phyloP scores from a whole-genome alignment of 2,329 filamentous ascomycete species.

The Madurella mycetomatis region DNA sequence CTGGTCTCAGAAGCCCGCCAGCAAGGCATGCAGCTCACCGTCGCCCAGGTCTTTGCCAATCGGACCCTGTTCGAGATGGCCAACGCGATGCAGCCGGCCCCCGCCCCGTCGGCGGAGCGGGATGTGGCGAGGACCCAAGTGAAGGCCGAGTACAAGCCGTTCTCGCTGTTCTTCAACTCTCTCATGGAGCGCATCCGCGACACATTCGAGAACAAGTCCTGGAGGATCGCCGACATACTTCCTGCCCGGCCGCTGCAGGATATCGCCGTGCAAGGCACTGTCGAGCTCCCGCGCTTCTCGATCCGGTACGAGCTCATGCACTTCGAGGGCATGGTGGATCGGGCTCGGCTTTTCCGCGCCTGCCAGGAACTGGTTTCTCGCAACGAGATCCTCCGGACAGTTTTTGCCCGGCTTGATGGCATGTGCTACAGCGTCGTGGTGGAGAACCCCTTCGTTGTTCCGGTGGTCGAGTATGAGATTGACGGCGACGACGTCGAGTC shows the following conservation, averaged over 20 bases:
- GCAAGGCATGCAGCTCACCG: slow-evolving; percentile 35
- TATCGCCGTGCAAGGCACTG: slow-evolving; percentile 55
- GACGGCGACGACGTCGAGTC: slow-evolving; percentile 45
- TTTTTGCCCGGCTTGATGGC: slow-evolving; percentile 53
- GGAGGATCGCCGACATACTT: slow-evolving; percentile 51
- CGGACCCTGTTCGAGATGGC: slow-evolving; percentile 25
- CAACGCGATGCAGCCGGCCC: slow-evolving; percentile 14
- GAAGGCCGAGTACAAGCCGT: slow-evolving; percentile 35
- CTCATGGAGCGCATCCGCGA: slow-evolving; percentile 41
- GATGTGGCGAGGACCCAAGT: not conserved
- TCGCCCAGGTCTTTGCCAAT: slow-evolving; percentile 41
- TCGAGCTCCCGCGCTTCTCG: slow-evolving; percentile 55
- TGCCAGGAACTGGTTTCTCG: slow-evolving; percentile 53
- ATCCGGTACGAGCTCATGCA: slow-evolving; percentile 62
- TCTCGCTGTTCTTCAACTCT: slow-evolving; percentile 41
- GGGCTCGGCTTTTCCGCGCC: slow-evolving; percentile 43
- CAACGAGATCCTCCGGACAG: slow-evolving; percentile 62
- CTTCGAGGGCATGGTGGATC: slow-evolving; percentile 49
- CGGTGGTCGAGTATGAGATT: slow-evolving; percentile 50
- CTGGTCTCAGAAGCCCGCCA: slow-evolving; percentile 39
- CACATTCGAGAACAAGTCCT: slow-evolving; percentile 46
- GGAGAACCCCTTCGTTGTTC: slow-evolving; percentile 43
- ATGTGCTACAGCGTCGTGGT: slow-evolving; percentile 56
- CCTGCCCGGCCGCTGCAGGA: slow-evolving; percentile 57
- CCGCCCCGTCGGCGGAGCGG: not conserved